Evolutionary conservation across 2,329 filamentous ascomycete species (phyloP).

Genomic region (Colletotrichum noveboracense): DNA sequence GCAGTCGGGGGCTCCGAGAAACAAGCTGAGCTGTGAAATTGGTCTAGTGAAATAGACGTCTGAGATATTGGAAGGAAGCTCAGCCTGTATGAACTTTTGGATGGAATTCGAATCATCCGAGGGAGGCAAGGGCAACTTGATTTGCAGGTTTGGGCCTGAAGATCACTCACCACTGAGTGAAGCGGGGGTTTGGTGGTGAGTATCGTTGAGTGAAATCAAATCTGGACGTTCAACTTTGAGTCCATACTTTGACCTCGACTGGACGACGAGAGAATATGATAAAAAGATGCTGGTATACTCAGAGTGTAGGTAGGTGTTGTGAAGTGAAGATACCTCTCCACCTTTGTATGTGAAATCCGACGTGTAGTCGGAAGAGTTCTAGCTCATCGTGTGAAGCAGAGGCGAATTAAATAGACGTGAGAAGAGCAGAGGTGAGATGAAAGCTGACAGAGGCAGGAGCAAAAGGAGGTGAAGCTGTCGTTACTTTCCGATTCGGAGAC

Average conservation of each 20-base stretch:
- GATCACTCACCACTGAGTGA: not conserved
- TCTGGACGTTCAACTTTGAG: not conserved
- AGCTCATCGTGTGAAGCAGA: not conserved
- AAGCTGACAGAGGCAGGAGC: not conserved
- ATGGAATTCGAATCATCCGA: not conserved
- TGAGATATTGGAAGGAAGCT: not conserved
- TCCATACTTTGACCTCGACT: not conserved
- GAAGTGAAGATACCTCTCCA: not conserved
- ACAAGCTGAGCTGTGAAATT: not conserved
- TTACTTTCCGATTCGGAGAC: not conserved
- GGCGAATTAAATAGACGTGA: not conserved
- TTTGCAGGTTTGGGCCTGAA: too few species aligned
- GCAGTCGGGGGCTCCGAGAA: rapidly evolving
- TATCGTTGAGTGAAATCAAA: not conserved
- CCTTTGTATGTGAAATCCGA: not conserved
- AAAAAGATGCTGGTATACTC: too few species aligned
- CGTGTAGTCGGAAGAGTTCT: not conserved
- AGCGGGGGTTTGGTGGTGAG: not conserved
- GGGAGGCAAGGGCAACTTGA: not conserved
- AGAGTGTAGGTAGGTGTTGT: too few species aligned
- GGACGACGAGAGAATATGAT: too few species aligned
- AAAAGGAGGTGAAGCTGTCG: not conserved
- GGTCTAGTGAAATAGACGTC: not conserved
- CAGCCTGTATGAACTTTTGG: not conserved
- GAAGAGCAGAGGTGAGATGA: not conserved